Percentiles rank a stretch among this genome's conserved stretches.
Conservation (phyloP, 768 basidiomycete species). For the Neoboletus magnificus region DNA sequence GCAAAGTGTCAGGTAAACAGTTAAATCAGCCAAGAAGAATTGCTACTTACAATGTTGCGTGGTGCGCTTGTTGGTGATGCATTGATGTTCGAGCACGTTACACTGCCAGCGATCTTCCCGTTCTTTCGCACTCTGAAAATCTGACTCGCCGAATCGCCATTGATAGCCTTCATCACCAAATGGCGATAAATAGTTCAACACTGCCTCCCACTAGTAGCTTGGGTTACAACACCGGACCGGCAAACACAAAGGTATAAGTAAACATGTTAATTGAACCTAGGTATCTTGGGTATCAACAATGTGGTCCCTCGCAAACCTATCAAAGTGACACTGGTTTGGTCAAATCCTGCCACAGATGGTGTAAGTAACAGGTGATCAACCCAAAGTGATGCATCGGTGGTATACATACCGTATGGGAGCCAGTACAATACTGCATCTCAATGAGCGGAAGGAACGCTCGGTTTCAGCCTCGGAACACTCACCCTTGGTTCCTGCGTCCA, state of each 20-base stretch:
- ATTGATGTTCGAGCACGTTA: too few species aligned
- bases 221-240: not conserved
- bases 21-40: conserved; percentile 22
- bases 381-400: not conserved
- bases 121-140: too few species aligned
- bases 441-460: not conserved
- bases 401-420: conserved; percentile 8
- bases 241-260: not conserved
- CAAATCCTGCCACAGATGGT: too few species aligned
- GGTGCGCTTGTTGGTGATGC: too few species aligned
- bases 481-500: conserved; percentile 23
- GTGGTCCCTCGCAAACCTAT: not conserved
- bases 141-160: conserved; percentile 46
- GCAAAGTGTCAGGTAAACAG: too few species aligned
- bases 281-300: conserved; percentile 1
- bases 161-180: conserved; percentile 44
- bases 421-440: conserved; percentile 9
- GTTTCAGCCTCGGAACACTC: conserved; percentile 3
- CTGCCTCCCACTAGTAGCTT: not conserved
- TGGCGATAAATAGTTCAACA: conserved; percentile 19
- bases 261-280: not conserved
- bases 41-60: too few species aligned
- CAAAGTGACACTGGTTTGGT: conserved; percentile 6
- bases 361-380: not conserved
- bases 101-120: too few species aligned